Base-by-base conservation (phyloP, 2,329 filamentous ascomycete species). In the Geosmithia flava region DNA sequence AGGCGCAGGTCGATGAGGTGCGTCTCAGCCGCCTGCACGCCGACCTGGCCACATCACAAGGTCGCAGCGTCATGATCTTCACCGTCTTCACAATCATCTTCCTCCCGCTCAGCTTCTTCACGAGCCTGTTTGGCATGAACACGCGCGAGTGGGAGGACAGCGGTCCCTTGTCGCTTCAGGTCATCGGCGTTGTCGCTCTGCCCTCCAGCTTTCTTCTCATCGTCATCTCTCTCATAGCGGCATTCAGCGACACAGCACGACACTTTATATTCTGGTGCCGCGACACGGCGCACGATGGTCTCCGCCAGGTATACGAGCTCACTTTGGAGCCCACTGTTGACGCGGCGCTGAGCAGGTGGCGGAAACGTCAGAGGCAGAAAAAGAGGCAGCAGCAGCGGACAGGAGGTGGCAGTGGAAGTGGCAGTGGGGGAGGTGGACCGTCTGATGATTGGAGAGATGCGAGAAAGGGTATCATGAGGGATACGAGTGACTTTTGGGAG, bases 1-100 rank as follows among this genome's bases (percentile, higher is more conserved):
- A 83, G 55, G 78, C 79, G 0, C 80, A 83, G 55, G 77, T 83
- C 2, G 78, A 82, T 55, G 80, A 83, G 57, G 78, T 81, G 8
- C 74, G 78, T 20, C 73, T 80, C 59, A 79, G 78, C 20, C 68
- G 80, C 2, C 65, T 80, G 48, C 76, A 83, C 53, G 78, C 79
- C 1, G 78, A 83, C 53, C 71, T 81, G 0, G 78, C 80, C 0
- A 76, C 75, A 50, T 72, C 74, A 8, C 79, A 82, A 59, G 80
- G 76, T 48, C 68, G 78, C 20, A 78, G 78, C 16, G 73, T 83
- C 49, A 79, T 82, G 74, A 79, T 83, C 52, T 82, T 83, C 59
- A 83, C 78, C 8, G 78, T 70, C 0, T 78, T 78, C 50, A 78
- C 75, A 10, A 74, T 83, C 49, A 78, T 83, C 19, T 83, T 81